Evolutionary conservation across 179 eudicot genomes (phyloP), one percentile per base, ranked within the genome.

Genomic region (Silene coronaria): DNA sequence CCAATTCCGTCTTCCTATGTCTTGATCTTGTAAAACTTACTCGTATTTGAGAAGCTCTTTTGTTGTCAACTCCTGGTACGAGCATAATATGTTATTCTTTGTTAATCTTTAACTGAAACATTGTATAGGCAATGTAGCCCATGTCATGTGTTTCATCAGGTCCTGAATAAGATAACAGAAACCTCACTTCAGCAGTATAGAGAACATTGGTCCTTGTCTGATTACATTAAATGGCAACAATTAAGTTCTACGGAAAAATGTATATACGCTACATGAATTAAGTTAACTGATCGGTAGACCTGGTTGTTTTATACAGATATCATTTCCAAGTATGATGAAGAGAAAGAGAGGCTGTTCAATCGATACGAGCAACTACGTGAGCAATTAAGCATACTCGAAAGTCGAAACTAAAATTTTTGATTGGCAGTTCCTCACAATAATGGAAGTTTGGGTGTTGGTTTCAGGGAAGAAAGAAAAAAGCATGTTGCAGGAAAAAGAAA

Each of bases 381-480:
- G 90, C 76, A 73, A 76, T 26, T 2, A 28, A 28, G 73, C 38
- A 10, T 68, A 38, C 30, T 66, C 21, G 23, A 30, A 16, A n/a
- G n/a, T n/a, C n/a, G n/a, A n/a, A n/a, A 17, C 70, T 67, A 11
- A 19, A 64, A 45, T 26, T 19, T 8, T n/a, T 45, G 14, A 53
- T 19, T 66, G 11, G 7, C 61, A 16, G 9, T 16, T 71, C 34
- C 78, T 75, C 57, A 38, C 60, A 22, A 27, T 16, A 64, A 32
- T 57, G 21, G 2, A 72, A 24, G 46, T n/a, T 26, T 8, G 28
- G 36, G 17, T 58, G 6, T 53, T 10, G 59, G 60, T 78, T 76
- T 73, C 90, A 93, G 98, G 96, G 82, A 91, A 93, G 94, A 93
- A 90, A 83, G 98, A 93, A 74, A 91, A 84, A 87, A 82, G 59